Evolutionary conservation across 371 early-diverging fungal species (phyloP), one percentile per base, ranked within the genome.

Genomic region (Blakeslea trispora): DNA sequence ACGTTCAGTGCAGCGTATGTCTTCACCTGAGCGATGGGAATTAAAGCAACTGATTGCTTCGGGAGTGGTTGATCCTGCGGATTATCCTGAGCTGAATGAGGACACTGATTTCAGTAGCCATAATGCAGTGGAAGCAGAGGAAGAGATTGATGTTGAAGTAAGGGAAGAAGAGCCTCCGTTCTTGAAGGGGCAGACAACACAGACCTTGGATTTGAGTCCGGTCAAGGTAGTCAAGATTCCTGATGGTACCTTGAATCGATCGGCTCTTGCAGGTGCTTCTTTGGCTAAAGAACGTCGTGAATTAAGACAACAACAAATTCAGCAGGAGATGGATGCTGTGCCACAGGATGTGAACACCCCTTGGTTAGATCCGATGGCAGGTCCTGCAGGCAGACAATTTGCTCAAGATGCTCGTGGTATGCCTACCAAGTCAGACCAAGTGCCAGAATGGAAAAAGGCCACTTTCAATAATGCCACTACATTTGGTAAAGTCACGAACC

Each of bases 151-250:
- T 69, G 94, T 97, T 55, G 99, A 98, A 82, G 83, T 98, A 23
- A 75, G 88, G 23, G 96, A 97, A 45, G 96, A 97, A 44, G 99
- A 97, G 57, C 98, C 99, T 1, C 75, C 88, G 13, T 98, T 98
- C 69, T 74, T 98, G 67, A 84, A 84, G 52, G 99, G 99, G 3
- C 99, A 97, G 61, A 93, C 94, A 0, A 82, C 84, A 35, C 84
- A 88, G 47, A 83, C 91, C 0, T 65, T 97, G 18, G 88, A 94
- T 53, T 79, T 98, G 15, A 90, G 91, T 68, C 99, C 99, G 23
- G 87, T 98, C 64, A 97, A 96, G 64, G 91, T 98, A 13, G 95
- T 97, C 45, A 96, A 97, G 69, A 93, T 93, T 23, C 98, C 98
- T 10, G 98, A 97, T 65, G 99, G 99, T 13, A 89, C 94, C 2